phyloP scores from a whole-genome alignment of 257 asterid species.

The Nicotiana benthamiana region DNA sequence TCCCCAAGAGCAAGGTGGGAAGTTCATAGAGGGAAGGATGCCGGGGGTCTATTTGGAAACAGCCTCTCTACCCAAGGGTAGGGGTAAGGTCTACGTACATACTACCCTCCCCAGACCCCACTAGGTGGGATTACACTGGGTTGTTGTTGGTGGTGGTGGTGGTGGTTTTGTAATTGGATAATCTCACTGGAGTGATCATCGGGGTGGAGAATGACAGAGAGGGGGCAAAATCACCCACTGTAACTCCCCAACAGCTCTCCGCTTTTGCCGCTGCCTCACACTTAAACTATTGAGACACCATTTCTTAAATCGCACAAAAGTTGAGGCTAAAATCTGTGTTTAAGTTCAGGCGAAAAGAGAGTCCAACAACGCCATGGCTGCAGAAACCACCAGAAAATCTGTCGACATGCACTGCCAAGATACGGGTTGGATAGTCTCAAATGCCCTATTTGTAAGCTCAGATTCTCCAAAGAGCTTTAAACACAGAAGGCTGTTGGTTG shows the following conservation, averaged over 20 bases:
- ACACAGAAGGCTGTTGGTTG: slow-evolving; percentile 15
- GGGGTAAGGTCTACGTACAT: too few species aligned
- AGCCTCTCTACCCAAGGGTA: too few species aligned
- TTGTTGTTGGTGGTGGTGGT: too few species aligned
- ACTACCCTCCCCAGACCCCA: too few species aligned
- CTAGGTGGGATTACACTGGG: too few species aligned
- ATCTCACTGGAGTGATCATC: slow-evolving; percentile 9
- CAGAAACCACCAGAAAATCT: not conserved
- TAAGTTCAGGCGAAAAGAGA: not conserved
- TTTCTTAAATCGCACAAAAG: too few species aligned
- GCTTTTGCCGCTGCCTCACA: slow-evolving; percentile 9
- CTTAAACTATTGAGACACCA: slow-evolving; percentile 12
- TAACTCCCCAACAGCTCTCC: slow-evolving; percentile 9
- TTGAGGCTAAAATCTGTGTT: too few species aligned
- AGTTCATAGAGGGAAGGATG: too few species aligned
- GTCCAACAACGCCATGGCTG: slow-evolving; percentile 11
- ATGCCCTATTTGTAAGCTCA: not conserved
- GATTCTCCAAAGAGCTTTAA: too few species aligned
- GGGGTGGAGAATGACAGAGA: slow-evolving; percentile 8
- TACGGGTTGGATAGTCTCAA: slow-evolving; percentile 9
- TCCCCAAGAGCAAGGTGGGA: too few species aligned
- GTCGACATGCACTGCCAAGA: slow-evolving; percentile 20
- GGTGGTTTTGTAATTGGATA: not conserved
- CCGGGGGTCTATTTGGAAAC: too few species aligned
- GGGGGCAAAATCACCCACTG: slow-evolving; percentile 40